A percentile compares a stretch with the other conserved stretches of the same genome.
These are phyloP conservation scores for Galerina marginata DNA, from an alignment of 768 basidiomycete species.

Conservation along the genomic window DNA sequence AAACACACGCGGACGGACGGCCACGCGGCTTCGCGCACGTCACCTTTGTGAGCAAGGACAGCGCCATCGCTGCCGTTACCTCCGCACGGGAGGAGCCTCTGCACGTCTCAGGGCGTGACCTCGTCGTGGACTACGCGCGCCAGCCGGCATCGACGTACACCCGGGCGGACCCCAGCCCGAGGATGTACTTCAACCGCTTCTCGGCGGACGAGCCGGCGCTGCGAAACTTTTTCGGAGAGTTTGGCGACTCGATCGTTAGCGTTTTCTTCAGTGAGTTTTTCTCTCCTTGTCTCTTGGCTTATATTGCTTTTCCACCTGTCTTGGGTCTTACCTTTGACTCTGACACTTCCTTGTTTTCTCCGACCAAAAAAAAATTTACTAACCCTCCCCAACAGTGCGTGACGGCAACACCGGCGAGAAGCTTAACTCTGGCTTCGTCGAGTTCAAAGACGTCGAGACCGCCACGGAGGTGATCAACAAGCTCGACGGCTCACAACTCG, in stretches of 20 bases:
- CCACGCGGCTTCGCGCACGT: constrained; percentile 53
- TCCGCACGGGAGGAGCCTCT: constrained; percentile 49
- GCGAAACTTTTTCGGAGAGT: constrained; percentile 27
- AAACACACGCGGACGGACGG: constrained; percentile 39
- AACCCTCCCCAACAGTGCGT: constrained; percentile 32
- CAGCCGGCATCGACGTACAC: background rate
- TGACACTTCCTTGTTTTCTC: background rate
- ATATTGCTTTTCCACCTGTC: background rate
- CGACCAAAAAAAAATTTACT: too few species aligned
- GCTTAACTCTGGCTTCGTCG: constrained; percentile 53
- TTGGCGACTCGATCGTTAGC: constrained; percentile 33
- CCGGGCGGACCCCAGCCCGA: constrained; percentile 26
- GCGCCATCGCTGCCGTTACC: constrained; percentile 42
- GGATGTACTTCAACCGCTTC: constrained; percentile 38
- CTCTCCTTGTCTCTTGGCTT: background rate
- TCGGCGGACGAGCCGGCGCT: constrained; percentile 28
- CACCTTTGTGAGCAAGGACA: constrained; percentile 41
- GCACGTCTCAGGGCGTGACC: constrained; percentile 51
- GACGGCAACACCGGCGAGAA: constrained; percentile 34
- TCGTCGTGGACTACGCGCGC: constrained; percentile 42
- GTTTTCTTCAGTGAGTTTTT: constrained; percentile 36
- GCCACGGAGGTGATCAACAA: constrained; percentile 54
- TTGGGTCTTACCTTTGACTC: background rate
- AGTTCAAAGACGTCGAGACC: constrained; percentile 50
- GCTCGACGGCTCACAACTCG: constrained; percentile 42